Base-by-base conservation (phyloP, 192 early-diverging fungal species). In the Chytriomyces sp. region DNA sequence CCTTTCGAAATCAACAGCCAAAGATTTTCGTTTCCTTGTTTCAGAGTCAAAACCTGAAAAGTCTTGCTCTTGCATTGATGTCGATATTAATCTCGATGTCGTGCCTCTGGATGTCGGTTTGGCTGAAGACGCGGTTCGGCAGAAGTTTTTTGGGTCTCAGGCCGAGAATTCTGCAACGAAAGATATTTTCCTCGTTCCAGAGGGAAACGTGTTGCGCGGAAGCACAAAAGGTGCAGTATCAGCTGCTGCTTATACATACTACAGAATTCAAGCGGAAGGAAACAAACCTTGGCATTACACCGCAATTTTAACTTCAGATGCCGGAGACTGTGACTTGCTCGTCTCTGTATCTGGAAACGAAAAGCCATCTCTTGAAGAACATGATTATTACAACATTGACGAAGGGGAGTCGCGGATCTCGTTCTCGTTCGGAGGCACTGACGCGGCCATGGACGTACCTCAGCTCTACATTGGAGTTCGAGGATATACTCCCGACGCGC, bases 281-380 rank as follows among this genome's bases (percentile, higher is more conserved):
- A n/a, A 13, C 16, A 57, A 68, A 18, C n/a, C 26, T 43, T 10
- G 26, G 46, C 5, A 48, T 1, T 68, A 68, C 46, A 20, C 16
- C 46, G 4, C 46, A 3, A 44, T n/a, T n/a, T 6, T 68, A 5
- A 20, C 47, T 68, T 45, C 67, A 28, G 13, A 18, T 47, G 45
- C 50, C 10, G 77, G 81, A 24, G 80, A 83, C 49, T 74, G 67
- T 8, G 78, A 81, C 66, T n/a, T 84, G 7, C 84, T 84, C 78
- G 69, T 86, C 0, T 84, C 82, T 1, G 59, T 50, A 6, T 44
- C 24, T 9, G 35, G 24, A 20, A 11, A 61, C 4, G 85, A 86
- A 47, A 24, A 24, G 5, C 85, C 85, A n/a, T 64, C 64, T 20
- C 23, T 80, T 53, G 10, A 46, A 24, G 82, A 86, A 45, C 82